Percentiles rank a stretch among this genome's conserved stretches.
Evolutionary conservation across 1,284 basidiomycete species (phyloP).

Genomic region (Fomitiporia mediterranea): DNA sequence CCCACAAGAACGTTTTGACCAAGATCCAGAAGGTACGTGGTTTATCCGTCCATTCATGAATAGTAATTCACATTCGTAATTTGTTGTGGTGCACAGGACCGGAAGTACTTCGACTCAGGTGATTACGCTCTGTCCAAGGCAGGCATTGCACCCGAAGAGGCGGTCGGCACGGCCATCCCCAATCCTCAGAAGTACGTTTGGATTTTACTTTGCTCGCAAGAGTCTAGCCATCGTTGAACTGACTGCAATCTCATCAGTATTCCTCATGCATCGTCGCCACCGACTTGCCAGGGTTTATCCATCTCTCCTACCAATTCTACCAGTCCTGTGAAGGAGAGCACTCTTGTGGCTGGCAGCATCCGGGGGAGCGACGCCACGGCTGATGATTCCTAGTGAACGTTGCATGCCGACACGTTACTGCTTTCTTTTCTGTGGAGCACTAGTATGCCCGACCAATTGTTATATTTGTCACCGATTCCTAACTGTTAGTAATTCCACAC

Average conservation of each 20-base stretch:
- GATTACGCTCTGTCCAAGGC: conserved; percentile 97
- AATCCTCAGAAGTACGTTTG: conserved; percentile 89
- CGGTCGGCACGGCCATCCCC: conserved; percentile 90
- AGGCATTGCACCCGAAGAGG: conserved; percentile 81
- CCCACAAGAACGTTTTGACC: conserved; percentile 86
- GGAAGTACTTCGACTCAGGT: conserved; percentile 97
- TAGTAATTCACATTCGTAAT: conserved; percentile 10
- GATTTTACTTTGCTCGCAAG: background rate
- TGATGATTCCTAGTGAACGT: conserved; percentile 4
- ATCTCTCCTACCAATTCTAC: conserved; percentile 60
- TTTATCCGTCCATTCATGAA: conserved; percentile 10
- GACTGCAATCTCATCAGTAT: conserved; percentile 41
- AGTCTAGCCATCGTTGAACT: background rate
- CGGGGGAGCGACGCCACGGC: conserved; percentile 14
- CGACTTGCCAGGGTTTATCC: conserved; percentile 54
- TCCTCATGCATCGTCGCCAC: conserved; percentile 69
- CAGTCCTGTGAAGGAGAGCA: conserved; percentile 19
- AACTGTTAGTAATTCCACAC: background rate
- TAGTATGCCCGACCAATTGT: background rate
- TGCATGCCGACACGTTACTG: background rate
- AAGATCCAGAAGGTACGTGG: conserved; percentile 88
- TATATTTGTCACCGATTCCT: background rate
- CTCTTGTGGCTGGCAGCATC: background rate
- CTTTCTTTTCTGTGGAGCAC: background rate
- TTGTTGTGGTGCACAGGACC: conserved; percentile 55